These are phyloP conservation scores for Blastobotrys elegans DNA, from an alignment of 1,139 yeast genomes.

Conservation along the genomic window DNA sequence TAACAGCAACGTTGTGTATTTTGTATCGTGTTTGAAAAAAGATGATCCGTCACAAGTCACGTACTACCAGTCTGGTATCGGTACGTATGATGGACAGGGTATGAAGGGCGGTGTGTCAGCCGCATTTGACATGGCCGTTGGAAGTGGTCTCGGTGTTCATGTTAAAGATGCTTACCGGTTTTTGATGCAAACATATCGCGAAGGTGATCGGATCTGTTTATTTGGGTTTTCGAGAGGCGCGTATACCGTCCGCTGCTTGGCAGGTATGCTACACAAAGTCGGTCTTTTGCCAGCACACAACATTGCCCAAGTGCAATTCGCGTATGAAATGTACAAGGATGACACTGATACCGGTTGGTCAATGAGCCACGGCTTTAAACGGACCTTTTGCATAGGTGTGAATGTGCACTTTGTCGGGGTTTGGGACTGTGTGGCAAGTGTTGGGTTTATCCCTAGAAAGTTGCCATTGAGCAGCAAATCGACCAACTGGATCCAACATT, in stretches of 20 bases:
- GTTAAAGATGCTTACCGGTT: slow-evolving; percentile 38
- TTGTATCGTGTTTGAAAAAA: slow-evolving; percentile 32
- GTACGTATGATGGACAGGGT: slow-evolving; percentile 28
- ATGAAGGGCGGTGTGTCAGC: slow-evolving; percentile 15
- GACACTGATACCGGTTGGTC: slow-evolving; percentile 13
- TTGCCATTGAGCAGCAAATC: slow-evolving; percentile 36
- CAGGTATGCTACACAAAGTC: slow-evolving; percentile 37
- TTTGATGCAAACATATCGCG: slow-evolving; percentile 31
- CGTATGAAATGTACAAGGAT: slow-evolving; percentile 16
- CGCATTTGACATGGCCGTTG: slow-evolving; percentile 33
- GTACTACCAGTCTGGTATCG: slow-evolving; percentile 40
- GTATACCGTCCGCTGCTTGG: slow-evolving; percentile 38
- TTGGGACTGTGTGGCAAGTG: slow-evolving; percentile 40
- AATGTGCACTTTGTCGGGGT: slow-evolving; percentile 38
- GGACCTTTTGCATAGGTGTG: slow-evolving; percentile 14
- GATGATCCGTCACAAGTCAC: slow-evolving; percentile 31
- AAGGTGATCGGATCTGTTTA: slow-evolving; percentile 34
- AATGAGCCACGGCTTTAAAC: slow-evolving; percentile 11
- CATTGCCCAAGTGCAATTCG: slow-evolving; percentile 14
- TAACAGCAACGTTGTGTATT: slow-evolving; percentile 37
- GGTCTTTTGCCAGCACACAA: slow-evolving; percentile 14
- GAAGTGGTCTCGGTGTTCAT: slow-evolving; percentile 34
- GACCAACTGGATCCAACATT: slow-evolving; percentile 35
- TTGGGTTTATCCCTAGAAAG: slow-evolving; percentile 35
- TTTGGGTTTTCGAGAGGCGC: slow-evolving; percentile 41